Evolutionary conservation across 2,329 filamentous ascomycete genomes (phyloP).

Genomic region (Geoglossum cookeanum): DNA sequence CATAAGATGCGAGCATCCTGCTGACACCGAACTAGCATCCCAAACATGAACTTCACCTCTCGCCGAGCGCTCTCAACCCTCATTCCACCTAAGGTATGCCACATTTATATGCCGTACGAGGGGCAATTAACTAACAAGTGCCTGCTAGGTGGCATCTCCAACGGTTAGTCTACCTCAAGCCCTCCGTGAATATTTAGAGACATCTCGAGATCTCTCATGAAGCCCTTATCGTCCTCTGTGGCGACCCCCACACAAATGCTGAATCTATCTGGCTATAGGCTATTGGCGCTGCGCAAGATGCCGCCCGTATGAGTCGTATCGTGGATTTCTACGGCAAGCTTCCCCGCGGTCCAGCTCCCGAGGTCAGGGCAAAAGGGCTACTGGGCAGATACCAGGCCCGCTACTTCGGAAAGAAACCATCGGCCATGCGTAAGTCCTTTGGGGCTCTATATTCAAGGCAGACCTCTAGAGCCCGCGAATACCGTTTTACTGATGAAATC

Average conservation of each 20-base stretch:
- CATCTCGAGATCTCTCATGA: not conserved
- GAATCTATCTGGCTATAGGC: conserved; percentile 35
- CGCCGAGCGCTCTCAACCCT: conserved; percentile 91
- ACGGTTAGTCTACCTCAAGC: conserved; percentile 40
- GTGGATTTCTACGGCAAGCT: conserved; percentile 99
- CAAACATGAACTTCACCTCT: conserved; percentile 80
- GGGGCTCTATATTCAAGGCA: too few relatives aligned
- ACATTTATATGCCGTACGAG: not conserved
- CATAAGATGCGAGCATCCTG: too few relatives aligned
- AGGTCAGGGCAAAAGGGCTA: conserved; percentile 62
- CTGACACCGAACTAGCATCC: conserved; percentile 6
- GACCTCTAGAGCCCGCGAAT: not conserved
- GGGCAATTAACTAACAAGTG: conserved; percentile 22
- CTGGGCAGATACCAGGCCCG: conserved; percentile 67
- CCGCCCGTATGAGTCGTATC: conserved; percentile 91
- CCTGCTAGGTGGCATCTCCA: conserved; percentile 54
- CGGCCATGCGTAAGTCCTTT: conserved; percentile 60
- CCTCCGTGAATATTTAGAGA: not conserved
- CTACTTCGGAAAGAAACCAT: conserved; percentile 91
- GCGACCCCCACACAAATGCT: conserved; percentile 1
- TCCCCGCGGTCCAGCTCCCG: conserved; percentile 75
- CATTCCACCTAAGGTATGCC: conserved; percentile 82
- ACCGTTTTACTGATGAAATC: conserved; percentile 9
- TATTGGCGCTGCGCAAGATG: conserved; percentile 87
- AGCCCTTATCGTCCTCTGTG: conserved; percentile 4